Evolutionary conservation across 2,329 filamentous ascomycete genomes (phyloP), one percentile per base, ranked within the genome.

Genomic region (Venturia effusa): DNA sequence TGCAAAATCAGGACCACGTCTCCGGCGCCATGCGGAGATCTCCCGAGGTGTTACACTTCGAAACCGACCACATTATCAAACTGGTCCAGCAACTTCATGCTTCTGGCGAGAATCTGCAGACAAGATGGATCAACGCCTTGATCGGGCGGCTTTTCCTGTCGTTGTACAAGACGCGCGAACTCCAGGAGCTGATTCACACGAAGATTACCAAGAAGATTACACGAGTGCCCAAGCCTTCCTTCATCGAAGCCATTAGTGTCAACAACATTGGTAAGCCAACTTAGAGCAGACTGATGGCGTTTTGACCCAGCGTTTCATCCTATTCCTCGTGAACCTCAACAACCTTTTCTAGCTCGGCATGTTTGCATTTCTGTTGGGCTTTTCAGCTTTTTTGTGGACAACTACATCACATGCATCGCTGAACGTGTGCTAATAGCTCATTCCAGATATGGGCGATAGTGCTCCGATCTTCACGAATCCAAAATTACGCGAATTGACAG

Each of bases 141-240:
- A 80, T 97, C 30, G 93, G 94, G 19, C 84, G 94, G 63, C 74
- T 97, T 30, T 99, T 99, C 70, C 81, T 99, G 15, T 90, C 88
- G 17, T 72, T 97, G 32, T 93, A 97, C 77, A 89, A 88, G 71
- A 97, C 93, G 0, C 81, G 85, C 10, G 87, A 95, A 66, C 76
- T 97, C 19, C 89, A 96, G 72, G 83, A 87, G 55, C 84, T 90
- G 64, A 85, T 99, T 61, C 84, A 88, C 66, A 84, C 85, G 65
- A 97, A 96, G 76, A 88, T 99, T 67, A 92, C 90, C 27, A 97
- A 96, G 77, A 99, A 99, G 79, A 96, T 99, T 64, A 87, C 92
- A 0, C 85, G 94, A 40, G 93, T 96, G 32, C 94, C 95, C 70
- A 92, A 92, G 69, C 94, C 94, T 0, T 87, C 88, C 1, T 96